phyloP scores from a whole-genome alignment of 495 filamentous ascomycete species.

The Xylaria cubensis region DNA sequence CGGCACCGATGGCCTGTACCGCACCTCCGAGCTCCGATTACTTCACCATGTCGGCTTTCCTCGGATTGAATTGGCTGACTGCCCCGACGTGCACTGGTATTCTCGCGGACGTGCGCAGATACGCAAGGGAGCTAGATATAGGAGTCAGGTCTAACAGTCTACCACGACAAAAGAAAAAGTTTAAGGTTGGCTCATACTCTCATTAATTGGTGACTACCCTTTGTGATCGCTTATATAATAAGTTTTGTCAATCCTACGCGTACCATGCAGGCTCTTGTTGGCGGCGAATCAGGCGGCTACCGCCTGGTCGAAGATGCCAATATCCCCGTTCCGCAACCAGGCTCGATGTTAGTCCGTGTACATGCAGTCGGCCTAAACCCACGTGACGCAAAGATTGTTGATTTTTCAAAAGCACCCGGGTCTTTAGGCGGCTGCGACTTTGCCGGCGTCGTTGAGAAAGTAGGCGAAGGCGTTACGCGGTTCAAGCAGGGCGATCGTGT shows the following conservation, averaged over 20 bases:
- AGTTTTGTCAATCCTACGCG: neutral
- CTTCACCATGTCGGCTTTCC: neutral
- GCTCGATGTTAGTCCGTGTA: constrained; percentile 5
- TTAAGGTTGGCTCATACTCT: neutral
- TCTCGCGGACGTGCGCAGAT: neutral
- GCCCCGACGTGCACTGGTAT: neutral
- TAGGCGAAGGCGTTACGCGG: constrained; percentile 38
- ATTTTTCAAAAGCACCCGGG: constrained; percentile 28
- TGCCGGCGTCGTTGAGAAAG: constrained; percentile 43
- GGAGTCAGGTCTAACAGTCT: neutral
- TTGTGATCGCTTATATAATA: neutral
- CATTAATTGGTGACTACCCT: neutral
- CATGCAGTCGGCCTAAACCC: constrained; percentile 55
- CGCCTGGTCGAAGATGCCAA: neutral
- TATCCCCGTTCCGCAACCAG: neutral
- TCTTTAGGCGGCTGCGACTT: constrained; percentile 41
- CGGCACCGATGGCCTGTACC: neutral
- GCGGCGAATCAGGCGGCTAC: constrained; percentile 5
- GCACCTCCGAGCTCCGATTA: neutral
- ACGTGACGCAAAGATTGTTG: constrained; percentile 63
- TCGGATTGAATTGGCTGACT: neutral
- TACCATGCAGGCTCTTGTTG: constrained; percentile 12
- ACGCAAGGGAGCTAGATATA: neutral
- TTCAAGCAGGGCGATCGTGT: constrained; percentile 44
- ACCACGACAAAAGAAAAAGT: neutral